A percentile compares a stretch with the other conserved stretches of the same genome.
phyloP scores from a whole-genome alignment of 2,329 filamentous ascomycete genomes.

The Penicillium sp. region DNA sequence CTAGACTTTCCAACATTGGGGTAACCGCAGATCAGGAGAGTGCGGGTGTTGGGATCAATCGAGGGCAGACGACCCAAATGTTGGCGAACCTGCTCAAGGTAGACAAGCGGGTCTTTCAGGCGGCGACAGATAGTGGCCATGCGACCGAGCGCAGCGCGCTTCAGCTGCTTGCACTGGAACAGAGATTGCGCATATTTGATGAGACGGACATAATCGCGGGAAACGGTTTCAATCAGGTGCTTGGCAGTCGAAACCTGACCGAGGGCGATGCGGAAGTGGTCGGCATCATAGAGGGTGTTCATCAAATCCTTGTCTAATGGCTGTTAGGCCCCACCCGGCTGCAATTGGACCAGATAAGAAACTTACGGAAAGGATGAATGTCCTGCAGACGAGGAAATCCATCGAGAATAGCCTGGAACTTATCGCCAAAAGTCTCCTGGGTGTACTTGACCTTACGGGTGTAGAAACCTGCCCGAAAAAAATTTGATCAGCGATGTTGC shows the following conservation, averaged over 20 bases:
- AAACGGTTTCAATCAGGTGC: slow-evolving; percentile 93
- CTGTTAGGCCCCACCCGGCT: slow-evolving; percentile 17
- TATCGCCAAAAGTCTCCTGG: slow-evolving; percentile 93
- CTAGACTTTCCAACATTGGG: slow-evolving; percentile 98
- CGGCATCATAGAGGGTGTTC: slow-evolving; percentile 97
- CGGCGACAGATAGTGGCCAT: slow-evolving; percentile 98
- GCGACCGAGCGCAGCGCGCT: slow-evolving; percentile 90
- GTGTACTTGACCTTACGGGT: slow-evolving; percentile 98
- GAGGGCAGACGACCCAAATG: slow-evolving; percentile 94
- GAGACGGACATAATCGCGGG: slow-evolving; percentile 92
- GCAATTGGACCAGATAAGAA: slow-evolving; percentile 12
- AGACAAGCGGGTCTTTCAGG: slow-evolving; percentile 89
- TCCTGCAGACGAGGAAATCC: slow-evolving; percentile 91
- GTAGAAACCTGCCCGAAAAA: slow-evolving; percentile 69
- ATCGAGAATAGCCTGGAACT: slow-evolving; percentile 85
- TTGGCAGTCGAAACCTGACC: slow-evolving; percentile 96
- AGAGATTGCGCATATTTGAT: slow-evolving; percentile 95
- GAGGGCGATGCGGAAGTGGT: slow-evolving; percentile 95
- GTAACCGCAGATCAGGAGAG: slow-evolving; percentile 93
- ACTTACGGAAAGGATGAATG: slow-evolving; percentile 85
- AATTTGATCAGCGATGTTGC: slow-evolving; percentile 30
- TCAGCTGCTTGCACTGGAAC: slow-evolving; percentile 99
- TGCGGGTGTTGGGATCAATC: slow-evolving; percentile 98
- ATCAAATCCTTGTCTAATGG: slow-evolving; percentile 71
- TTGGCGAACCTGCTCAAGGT: slow-evolving; percentile 94